Conservation (phyloP, 2,329 filamentous ascomycete genomes). For the Trichoderma endophyticum region DNA sequence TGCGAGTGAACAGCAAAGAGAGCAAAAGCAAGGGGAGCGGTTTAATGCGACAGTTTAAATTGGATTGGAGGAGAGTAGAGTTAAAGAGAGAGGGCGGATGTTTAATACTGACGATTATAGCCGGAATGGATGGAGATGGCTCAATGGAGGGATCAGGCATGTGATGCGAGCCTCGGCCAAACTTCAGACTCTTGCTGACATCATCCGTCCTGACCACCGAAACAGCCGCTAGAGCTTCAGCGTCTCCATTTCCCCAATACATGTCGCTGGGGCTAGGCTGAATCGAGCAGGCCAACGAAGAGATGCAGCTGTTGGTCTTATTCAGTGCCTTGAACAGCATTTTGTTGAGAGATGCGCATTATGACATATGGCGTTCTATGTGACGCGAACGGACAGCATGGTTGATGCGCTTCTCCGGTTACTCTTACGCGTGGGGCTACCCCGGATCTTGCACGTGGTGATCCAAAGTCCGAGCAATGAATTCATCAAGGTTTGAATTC, state of each 20-base stretch:
- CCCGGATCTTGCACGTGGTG: slow-evolving; percentile 6
- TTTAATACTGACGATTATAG: slow-evolving; percentile 10
- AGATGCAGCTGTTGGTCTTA: not conserved
- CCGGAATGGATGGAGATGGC: slow-evolving; percentile 11
- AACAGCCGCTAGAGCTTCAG: not conserved
- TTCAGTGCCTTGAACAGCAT: not conserved
- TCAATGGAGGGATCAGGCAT: slow-evolving; percentile 23
- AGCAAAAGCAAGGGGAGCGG: not conserved
- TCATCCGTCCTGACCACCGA: slow-evolving; percentile 4
- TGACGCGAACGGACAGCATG: not conserved
- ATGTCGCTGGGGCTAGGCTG: not conserved
- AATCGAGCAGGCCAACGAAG: not conserved
- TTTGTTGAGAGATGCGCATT: not conserved
- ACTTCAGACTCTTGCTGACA: slow-evolving; percentile 20
- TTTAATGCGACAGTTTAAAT: not conserved
- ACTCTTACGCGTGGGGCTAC: not conserved
- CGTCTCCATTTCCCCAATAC: not conserved
- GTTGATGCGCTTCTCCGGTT: not conserved
- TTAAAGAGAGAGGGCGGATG: not conserved
- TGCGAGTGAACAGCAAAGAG: not conserved
- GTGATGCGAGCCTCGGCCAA: slow-evolving; percentile 34
- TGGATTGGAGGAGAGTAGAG: not conserved
- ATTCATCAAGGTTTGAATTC: not conserved
- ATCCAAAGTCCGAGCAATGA: not conserved
- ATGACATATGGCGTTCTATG: not conserved